These are phyloP conservation scores for Termitomyces sp. DNA, from an alignment of 768 basidiomycete genomes.

Conservation along the genomic window DNA sequence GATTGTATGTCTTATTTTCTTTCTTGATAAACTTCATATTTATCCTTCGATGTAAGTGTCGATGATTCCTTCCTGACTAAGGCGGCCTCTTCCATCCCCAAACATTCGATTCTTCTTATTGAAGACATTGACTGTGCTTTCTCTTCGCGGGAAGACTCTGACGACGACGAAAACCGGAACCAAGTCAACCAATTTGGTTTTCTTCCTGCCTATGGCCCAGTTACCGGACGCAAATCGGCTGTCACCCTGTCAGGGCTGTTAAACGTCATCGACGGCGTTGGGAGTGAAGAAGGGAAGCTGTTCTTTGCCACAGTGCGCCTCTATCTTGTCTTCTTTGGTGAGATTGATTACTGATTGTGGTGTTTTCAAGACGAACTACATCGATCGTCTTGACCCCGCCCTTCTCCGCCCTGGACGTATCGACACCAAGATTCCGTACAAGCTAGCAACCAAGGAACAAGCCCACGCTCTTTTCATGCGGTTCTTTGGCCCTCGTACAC, in stretches of 20 bases:
- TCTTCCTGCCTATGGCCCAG: neutral
- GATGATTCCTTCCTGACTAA: slow-evolving; percentile 44
- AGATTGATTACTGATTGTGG: neutral
- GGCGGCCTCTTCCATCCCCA: slow-evolving; percentile 40
- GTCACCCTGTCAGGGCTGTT: slow-evolving; percentile 52
- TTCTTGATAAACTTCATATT: neutral
- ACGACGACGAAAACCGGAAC: slow-evolving; percentile 14
- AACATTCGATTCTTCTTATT: slow-evolving; percentile 48
- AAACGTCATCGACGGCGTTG: slow-evolving; percentile 56
- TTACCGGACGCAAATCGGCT: slow-evolving; percentile 16
- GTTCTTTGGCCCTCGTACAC: slow-evolving; percentile 31
- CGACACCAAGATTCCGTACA: slow-evolving; percentile 48
- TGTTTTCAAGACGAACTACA: slow-evolving; percentile 40
- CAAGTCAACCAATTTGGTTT: slow-evolving; percentile 2
- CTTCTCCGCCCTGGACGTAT: slow-evolving; percentile 53
- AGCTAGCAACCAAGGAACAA: slow-evolving; percentile 39
- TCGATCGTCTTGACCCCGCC: slow-evolving; percentile 51
- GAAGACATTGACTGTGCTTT: slow-evolving; percentile 63
- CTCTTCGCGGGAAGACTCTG: slow-evolving; percentile 37
- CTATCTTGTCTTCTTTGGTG: neutral
- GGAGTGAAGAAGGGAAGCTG: slow-evolving; percentile 55
- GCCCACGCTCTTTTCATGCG: slow-evolving; percentile 40
- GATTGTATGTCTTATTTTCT: slow-evolving; percentile 27
- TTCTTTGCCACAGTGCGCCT: slow-evolving; percentile 50
- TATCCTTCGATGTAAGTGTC: slow-evolving; percentile 21